phyloP scores from a whole-genome alignment of 345 rosid genomes.

The Moricandia arvensis region DNA sequence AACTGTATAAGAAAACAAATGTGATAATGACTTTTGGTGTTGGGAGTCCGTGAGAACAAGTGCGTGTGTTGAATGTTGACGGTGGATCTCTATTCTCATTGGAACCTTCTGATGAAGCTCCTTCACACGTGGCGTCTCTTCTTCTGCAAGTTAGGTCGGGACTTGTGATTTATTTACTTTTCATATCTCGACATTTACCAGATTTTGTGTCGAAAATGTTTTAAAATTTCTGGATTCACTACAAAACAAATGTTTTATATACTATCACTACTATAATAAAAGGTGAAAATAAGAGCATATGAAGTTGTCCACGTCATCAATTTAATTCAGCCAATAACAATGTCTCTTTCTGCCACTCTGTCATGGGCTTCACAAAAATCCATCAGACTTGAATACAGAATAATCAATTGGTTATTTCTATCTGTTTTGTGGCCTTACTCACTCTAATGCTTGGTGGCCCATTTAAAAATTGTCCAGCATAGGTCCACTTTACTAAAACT shows the following conservation, averaged over 20 bases:
- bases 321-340: too few species aligned
- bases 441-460: too few species aligned
- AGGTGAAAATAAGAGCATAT: too few species aligned
- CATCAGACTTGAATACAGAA: too few species aligned
- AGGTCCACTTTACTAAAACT: too few species aligned
- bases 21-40: slow-evolving; percentile 25
- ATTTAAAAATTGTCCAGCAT: too few species aligned
- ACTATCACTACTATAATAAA: too few species aligned
- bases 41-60: slow-evolving; percentile 1
- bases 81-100: slow-evolving; percentile 20
- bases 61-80: slow-evolving; percentile 25
- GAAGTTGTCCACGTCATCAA: too few species aligned
- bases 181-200: neutral
- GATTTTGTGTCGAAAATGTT: neutral
- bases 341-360: too few species aligned
- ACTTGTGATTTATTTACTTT: neutral
- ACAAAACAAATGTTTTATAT: neutral
- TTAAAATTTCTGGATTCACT: neutral
- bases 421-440: too few species aligned
- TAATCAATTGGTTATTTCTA: too few species aligned
- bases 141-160: neutral
- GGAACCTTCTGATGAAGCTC: slow-evolving; percentile 26
- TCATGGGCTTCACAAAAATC: too few species aligned
- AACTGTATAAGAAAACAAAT: neutral
- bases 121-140: slow-evolving; percentile 23